Evolutionary conservation across 108 stramenopile species (phyloP).

Genomic region (Conticribra weissflogii): DNA sequence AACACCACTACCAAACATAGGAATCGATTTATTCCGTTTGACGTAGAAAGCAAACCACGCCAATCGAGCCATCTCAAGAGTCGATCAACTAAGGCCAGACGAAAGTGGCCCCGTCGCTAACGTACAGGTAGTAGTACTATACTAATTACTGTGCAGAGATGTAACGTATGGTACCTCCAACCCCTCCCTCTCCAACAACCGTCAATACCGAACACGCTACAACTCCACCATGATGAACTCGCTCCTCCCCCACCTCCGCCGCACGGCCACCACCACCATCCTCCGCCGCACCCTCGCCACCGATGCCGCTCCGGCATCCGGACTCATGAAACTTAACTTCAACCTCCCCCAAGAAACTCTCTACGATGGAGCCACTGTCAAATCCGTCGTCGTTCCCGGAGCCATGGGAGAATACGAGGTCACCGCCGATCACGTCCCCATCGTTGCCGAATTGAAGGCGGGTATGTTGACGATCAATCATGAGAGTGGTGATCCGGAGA

Average conservation of each 20-base stretch:
- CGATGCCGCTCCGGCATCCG: constrained; percentile 54
- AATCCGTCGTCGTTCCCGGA: constrained; percentile 89
- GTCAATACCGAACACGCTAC: background rate
- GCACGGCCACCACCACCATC: constrained; percentile 38
- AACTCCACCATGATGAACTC: constrained; percentile 48
- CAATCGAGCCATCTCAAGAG: too few species aligned
- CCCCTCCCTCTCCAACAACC: background rate
- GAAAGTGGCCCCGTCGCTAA: too few species aligned
- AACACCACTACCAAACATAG: too few species aligned
- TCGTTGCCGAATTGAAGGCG: constrained; percentile 96
- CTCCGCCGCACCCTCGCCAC: constrained; percentile 37
- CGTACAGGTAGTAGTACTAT: background rate
- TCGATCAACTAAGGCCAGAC: too few species aligned
- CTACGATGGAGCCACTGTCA: constrained; percentile 82
- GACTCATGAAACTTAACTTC: constrained; percentile 88
- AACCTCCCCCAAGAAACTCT: constrained; percentile 92
- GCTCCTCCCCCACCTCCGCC: constrained; percentile 38
- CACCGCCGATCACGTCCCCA: constrained; percentile 93
- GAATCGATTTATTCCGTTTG: too few species aligned
- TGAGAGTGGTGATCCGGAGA: constrained; percentile 90
- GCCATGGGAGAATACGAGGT: constrained; percentile 96
- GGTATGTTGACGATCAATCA: constrained; percentile 93
- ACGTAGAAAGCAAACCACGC: too few species aligned
- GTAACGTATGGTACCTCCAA: background rate
- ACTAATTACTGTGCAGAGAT: background rate